These are phyloP conservation scores for Penicillium decumbens DNA, from an alignment of 2,329 filamentous ascomycete species.

Conservation along the genomic window DNA sequence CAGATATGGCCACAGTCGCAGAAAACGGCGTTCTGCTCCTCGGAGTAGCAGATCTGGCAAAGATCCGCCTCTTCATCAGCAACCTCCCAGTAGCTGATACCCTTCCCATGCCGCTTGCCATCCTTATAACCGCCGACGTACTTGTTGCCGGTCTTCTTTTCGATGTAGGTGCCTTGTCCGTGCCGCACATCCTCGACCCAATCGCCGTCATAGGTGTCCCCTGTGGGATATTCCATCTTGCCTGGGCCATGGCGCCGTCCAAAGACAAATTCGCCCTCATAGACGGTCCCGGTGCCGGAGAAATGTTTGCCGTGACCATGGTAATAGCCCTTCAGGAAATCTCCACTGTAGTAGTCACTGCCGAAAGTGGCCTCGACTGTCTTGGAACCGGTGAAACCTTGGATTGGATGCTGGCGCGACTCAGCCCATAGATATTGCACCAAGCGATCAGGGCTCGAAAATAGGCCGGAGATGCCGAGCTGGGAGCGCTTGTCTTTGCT, in stretches of 20 bases:
- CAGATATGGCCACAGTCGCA: constrained; percentile 62
- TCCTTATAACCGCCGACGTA: constrained; percentile 59
- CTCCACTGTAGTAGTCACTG: constrained; percentile 54
- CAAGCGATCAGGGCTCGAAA: constrained; percentile 38
- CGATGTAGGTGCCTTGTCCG: constrained; percentile 55
- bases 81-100: constrained; percentile 59
- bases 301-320: constrained; percentile 55
- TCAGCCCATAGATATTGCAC: constrained; percentile 45
- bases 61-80: constrained; percentile 57
- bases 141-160: constrained; percentile 55
- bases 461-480: constrained; percentile 33
- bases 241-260: constrained; percentile 54
- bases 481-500: constrained; percentile 34
- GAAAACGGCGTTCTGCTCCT: constrained; percentile 56
- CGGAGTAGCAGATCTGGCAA: constrained; percentile 61
- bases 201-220: constrained; percentile 47
- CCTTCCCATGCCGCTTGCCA: constrained; percentile 57
- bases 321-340: constrained; percentile 46
- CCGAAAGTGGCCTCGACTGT: constrained; percentile 52
- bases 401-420: constrained; percentile 44
- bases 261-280: constrained; percentile 52
- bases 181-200: constrained; percentile 48
- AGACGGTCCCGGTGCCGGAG: constrained; percentile 52
- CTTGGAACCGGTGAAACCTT: constrained; percentile 44
- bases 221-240: constrained; percentile 54